Conservation (phyloP, 768 basidiomycete species). For the Mycena filopes region DNA sequence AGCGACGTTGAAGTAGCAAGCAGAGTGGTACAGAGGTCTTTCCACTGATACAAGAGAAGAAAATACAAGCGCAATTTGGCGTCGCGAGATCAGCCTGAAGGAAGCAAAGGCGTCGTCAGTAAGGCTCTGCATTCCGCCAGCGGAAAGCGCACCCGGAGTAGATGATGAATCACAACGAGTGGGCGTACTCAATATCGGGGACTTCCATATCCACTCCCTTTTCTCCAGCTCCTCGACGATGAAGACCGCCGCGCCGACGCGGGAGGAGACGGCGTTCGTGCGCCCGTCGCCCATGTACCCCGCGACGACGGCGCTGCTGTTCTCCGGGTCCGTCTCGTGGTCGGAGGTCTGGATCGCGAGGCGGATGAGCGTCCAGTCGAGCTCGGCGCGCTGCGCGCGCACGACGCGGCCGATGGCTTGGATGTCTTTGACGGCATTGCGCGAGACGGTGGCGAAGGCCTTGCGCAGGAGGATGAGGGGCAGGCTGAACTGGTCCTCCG, state of each 20-base stretch:
- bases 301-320: conserved; percentile 70
- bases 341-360: too few species aligned
- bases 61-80: too few species aligned
- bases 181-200: conserved; percentile 50
- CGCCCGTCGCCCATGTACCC: conserved; percentile 52
- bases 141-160: neutral
- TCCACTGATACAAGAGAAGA: too few species aligned
- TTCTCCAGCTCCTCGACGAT: conserved; percentile 65
- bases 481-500: conserved; percentile 50
- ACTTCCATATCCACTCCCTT: conserved; percentile 68
- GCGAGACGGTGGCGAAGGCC: conserved; percentile 19
- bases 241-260: conserved; percentile 70
- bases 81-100: neutral
- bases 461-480: conserved; percentile 40
- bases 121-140: neutral
- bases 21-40: too few species aligned
- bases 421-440: conserved; percentile 31
- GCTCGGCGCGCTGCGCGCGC: conserved; percentile 16
- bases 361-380: conserved; percentile 30
- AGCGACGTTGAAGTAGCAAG: too few species aligned
- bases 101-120: neutral
- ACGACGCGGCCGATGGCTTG: conserved; percentile 21
- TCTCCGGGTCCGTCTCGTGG: conserved; percentile 47
- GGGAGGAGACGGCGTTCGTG: conserved; percentile 59
- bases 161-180: neutral